Percentiles rank a stretch among this genome's conserved stretches.
These are phyloP conservation scores for Saccharomycopsis fodiens DNA, from an alignment of 805 yeast species.

Conservation along the genomic window DNA sequence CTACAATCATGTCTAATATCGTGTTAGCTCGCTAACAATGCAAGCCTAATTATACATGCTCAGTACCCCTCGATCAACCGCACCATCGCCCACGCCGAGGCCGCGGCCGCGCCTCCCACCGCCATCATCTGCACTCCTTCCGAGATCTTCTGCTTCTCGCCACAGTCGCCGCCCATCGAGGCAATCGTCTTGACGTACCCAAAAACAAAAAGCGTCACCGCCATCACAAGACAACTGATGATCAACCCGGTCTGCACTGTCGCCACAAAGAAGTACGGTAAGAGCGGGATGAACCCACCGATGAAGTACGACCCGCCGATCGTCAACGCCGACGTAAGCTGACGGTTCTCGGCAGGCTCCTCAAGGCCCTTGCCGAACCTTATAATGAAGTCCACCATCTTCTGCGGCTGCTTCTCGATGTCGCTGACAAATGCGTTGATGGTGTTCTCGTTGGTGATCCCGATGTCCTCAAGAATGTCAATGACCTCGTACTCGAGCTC, in stretches of 20 bases:
- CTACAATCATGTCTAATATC: too few relatives aligned
- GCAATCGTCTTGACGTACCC: constrained; percentile 81
- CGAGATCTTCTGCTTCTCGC: constrained; percentile 47
- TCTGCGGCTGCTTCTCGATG: constrained; percentile 67
- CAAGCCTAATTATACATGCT: too few relatives aligned
- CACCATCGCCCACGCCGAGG: constrained; percentile 92
- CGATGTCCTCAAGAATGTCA: constrained; percentile 71
- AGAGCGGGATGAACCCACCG: constrained; percentile 86
- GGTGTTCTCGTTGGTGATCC: constrained; percentile 57
- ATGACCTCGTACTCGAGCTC: constrained; percentile 69
- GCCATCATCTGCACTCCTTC: constrained; percentile 90
- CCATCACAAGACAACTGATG: constrained; percentile 73
- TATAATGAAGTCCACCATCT: constrained; percentile 79
- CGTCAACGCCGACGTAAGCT: constrained; percentile 78
- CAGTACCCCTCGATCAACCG: constrained; percentile 49
- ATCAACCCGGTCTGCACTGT: constrained; percentile 74
- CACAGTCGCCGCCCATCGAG: constrained; percentile 74
- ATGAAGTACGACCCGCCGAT: constrained; percentile 83
- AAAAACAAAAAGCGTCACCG: constrained; percentile 74
- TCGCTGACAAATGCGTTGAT: constrained; percentile 68
- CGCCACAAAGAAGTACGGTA: constrained; percentile 81
- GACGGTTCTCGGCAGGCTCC: constrained; percentile 91
- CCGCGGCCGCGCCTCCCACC: constrained; percentile 97
- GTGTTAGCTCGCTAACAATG: too few relatives aligned
- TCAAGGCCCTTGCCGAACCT: constrained; percentile 89